Evolutionary conservation across 345 rosid species (phyloP), one percentile per base, ranked within the genome.

Genomic region (Camelina laxa): DNA sequence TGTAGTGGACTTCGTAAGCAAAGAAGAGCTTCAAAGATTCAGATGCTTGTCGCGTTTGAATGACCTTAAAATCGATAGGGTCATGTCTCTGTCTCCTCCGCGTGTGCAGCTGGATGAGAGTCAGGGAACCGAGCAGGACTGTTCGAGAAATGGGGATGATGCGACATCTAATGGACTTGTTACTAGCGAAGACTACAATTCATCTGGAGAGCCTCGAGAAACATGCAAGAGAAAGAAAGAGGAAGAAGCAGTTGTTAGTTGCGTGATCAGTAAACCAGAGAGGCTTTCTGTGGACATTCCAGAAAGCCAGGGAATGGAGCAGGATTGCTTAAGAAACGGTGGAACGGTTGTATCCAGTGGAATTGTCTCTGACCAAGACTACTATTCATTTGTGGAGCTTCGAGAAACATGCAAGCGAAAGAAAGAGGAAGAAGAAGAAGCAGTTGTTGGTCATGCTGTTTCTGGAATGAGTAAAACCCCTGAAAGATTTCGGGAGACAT

Each of bases 1-100:
- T 33, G 49, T 14, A 31, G 70, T 84, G 13, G 73, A 77, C 1
- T 69, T 60, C 65, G 45, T 85, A 14, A 72, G 35, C 21, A 38
- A 72, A 68, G 87, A 72, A 67, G 78, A 81, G 54, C 55, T 87
- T 39, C 78, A 71, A 36, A 79, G 80, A 57, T 89, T 84, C 72
- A 84, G 70, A 76, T 60, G 21, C 73, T 81, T 87, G 73, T 77
- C 93, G 7, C 74, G 83, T 20, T 21, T 85, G 80, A 36, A 74
- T 47, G 56, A 68, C 71, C 70, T 87, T 79, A 84, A 70, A 70
- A 80, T 88, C n/a, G 84, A 85, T 41, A 70, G 30, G 49, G 67
- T 72, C 31, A 21, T 65, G 71, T 84, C 73, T 58, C 70, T 85
- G 4, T 75, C 57, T 75, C 83, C 82, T 73, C 75, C 24, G 11